Percentiles rank a stretch among this genome's conserved stretches.
These are phyloP conservation scores for Mycena chlorophos DNA, from an alignment of 768 basidiomycete genomes.

Conservation along the genomic window DNA sequence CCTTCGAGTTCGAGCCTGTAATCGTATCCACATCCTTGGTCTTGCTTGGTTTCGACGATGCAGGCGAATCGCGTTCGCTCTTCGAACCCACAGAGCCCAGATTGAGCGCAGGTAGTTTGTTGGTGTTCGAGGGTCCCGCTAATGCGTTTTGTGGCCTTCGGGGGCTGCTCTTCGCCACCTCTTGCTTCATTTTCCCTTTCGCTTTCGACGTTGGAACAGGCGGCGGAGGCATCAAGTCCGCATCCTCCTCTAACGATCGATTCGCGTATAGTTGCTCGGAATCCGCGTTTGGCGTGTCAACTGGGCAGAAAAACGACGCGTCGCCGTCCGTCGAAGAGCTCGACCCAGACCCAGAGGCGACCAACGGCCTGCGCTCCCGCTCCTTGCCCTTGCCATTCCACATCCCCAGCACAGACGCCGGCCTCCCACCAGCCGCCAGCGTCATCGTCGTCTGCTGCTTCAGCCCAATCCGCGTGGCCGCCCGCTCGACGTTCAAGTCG, in stretches of 20 bases:
- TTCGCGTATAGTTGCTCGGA: slow-evolving; percentile 9
- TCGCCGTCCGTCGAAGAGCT: background rate
- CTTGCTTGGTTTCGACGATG: background rate
- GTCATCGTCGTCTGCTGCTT: slow-evolving; percentile 11
- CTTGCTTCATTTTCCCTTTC: too few relatives aligned
- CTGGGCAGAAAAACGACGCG: background rate
- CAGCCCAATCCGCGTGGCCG: background rate
- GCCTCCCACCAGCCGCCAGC: background rate
- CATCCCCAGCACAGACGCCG: background rate
- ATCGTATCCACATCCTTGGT: too few relatives aligned
- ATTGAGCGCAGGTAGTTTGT: slow-evolving; percentile 5
- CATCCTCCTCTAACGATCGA: background rate
- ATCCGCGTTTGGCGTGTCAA: slow-evolving; percentile 9
- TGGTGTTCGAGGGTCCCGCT: too few relatives aligned
- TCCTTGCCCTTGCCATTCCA: slow-evolving; percentile 10
- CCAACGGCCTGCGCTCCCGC: background rate
- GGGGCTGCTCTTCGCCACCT: too few relatives aligned
- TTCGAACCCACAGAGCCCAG: background rate
- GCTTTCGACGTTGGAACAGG: slow-evolving; percentile 7
- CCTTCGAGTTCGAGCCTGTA: too few relatives aligned
- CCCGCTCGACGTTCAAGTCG: background rate
- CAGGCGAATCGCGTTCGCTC: background rate
- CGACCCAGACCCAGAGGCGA: background rate
- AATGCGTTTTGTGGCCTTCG: too few relatives aligned
- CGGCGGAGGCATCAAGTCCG: slow-evolving; percentile 17